Evolutionary conservation across 139 green algal genomes (phyloP), one percentile per base, ranked within the genome.

Genomic region (Chlamydomonas schloesseri): DNA sequence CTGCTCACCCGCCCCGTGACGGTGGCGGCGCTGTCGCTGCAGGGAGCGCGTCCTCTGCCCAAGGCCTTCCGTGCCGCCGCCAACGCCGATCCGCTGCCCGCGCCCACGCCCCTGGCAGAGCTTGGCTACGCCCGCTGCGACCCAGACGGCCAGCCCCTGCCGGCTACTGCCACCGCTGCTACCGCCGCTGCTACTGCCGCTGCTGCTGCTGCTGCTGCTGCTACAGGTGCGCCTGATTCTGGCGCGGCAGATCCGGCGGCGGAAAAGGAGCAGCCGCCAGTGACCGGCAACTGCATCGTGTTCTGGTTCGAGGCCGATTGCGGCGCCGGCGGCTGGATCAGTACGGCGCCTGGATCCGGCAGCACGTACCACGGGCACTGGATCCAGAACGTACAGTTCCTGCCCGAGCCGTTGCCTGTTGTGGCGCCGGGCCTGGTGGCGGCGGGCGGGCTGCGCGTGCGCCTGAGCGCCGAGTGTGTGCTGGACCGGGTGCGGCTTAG

Each of bases 231-330:
- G 2, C 2, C 34, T 13, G 8, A 14, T 15, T 13, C 29, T 8
- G 42, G 2, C 6, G 42, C 77, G 18, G 5, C 11, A 29, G n/a
- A 14, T 0, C 10, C 57, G 2, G 78, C 62, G 2, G 64, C 15
- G 14, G 23, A 23, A 13, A 58, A 58, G 29, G 28, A 36, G n/a
- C 20, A 34, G 31, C 14, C n/a, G 65, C n/a, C 65, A 46, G n/a
- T 21, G 23, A 23, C 21, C 33, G 85, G 50, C 58, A 60, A 72
- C 57, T 73, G 70, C 70, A 34, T 91, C 1, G 62, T 91, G 50
- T 89, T 65, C 50, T 91, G 88, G 88, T 91, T 87, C 58, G 88
- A 91, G 82, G 76, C 83, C 24, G 88, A 91, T 67, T 91, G 88
- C 71, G 82, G 88, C 20, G 70, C 70, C 0, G 88, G 88, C 24